Conservation (phyloP, 106 monocot genomes). For the Platanthera zijinensis region DNA sequence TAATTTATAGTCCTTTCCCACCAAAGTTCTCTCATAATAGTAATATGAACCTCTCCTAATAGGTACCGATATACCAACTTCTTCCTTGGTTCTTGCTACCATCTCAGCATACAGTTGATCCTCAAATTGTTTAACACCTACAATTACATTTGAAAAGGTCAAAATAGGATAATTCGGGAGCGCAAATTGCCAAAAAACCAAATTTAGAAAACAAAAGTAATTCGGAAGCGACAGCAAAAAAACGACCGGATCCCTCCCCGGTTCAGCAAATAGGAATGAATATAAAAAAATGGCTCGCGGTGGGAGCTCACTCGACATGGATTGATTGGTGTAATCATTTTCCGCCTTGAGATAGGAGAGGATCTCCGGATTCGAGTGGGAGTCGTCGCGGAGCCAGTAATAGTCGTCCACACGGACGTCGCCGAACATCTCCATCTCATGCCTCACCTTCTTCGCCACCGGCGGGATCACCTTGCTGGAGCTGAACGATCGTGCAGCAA, state of each 20-base stretch:
- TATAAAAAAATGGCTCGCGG: background rate
- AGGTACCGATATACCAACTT: conserved; percentile 79
- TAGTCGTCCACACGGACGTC: conserved; percentile 88
- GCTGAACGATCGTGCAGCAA: background rate
- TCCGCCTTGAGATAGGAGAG: conserved; percentile 13
- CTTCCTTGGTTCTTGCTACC: conserved; percentile 69
- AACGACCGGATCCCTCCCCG: no score
- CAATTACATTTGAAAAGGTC: background rate
- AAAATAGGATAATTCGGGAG: no score
- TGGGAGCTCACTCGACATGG: conserved; percentile 66
- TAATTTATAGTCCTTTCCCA: conserved; percentile 91
- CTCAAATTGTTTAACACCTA: conserved; percentile 69
- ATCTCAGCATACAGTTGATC: conserved; percentile 78
- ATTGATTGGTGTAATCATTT: conserved; percentile 59
- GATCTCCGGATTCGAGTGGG: no score
- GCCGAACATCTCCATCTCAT: conserved; percentile 73
- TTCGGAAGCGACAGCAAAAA: no score
- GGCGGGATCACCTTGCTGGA: conserved; percentile 28
- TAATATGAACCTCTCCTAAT: conserved; percentile 66
- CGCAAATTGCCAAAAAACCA: no score
- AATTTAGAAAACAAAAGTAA: no score
- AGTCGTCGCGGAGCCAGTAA: conserved; percentile 55
- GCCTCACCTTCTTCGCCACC: conserved; percentile 80
- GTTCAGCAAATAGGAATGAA: background rate
- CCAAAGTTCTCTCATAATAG: conserved; percentile 73